Conservation (phyloP, 805 yeast genomes). For the Phaffomyces thermotolerans region DNA sequence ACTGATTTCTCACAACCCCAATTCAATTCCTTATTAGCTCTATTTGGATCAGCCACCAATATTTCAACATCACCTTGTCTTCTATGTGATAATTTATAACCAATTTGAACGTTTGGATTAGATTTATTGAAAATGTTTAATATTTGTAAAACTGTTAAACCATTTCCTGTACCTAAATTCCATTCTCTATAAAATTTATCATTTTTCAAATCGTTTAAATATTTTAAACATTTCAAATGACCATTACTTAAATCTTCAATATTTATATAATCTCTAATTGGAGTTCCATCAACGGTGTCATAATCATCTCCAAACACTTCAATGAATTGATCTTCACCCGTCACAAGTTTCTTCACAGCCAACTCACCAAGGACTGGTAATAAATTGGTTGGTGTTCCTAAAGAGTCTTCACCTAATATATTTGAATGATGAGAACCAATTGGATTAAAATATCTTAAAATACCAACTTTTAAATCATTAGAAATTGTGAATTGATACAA, state of each 20-base stretch:
- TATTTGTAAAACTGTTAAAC: conserved; percentile 72
- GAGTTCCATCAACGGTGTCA: conserved; percentile 68
- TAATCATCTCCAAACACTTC: conserved; percentile 71
- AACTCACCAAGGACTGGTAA: conserved; percentile 74
- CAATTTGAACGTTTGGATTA: conserved; percentile 57
- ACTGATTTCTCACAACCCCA: conserved; percentile 56
- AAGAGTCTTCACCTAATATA: conserved; percentile 72
- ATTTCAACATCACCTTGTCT: conserved; percentile 73
- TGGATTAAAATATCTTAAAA: conserved; percentile 75
- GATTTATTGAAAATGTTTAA: conserved; percentile 49
- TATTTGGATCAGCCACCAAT: conserved; percentile 61
- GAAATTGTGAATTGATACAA: conserved; percentile 31
- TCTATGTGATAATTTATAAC: conserved; percentile 58
- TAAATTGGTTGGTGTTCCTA: conserved; percentile 69
- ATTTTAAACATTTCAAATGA: conserved; percentile 62
- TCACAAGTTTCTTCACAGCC: conserved; percentile 33
- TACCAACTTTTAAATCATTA: conserved; percentile 46
- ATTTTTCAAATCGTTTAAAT: conserved; percentile 32
- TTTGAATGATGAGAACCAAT: conserved; percentile 86
- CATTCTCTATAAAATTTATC: conserved; percentile 61
- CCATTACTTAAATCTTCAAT: conserved; percentile 76
- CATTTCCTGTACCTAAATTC: conserved; percentile 79
- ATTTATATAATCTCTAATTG: conserved; percentile 76
- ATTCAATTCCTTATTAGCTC: conserved; percentile 58
- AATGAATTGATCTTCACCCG: conserved; percentile 45